Percentiles rank a stretch among this genome's conserved stretches.
Evolutionary conservation across 257 asterid species (phyloP).

Genomic region (Nicotiana sylvestris): DNA sequence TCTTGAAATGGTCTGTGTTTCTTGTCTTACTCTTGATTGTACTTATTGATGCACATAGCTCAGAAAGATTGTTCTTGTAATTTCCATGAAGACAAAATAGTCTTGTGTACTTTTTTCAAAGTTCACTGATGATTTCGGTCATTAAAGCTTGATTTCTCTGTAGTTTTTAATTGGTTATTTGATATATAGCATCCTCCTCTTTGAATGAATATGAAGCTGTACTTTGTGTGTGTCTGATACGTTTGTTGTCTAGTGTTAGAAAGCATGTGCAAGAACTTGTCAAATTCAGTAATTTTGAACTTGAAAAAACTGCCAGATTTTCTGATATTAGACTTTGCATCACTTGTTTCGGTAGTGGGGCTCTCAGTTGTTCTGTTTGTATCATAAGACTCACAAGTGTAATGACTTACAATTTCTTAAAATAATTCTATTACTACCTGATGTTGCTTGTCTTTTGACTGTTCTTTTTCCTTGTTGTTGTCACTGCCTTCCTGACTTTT

Average conservation of each 20-base stretch:
- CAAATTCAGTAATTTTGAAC: not conserved
- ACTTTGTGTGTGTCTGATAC: not conserved
- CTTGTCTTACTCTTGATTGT: conserved; percentile 17
- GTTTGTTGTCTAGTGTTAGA: not conserved
- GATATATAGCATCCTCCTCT: not conserved
- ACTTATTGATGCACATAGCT: not conserved
- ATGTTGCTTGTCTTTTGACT: not conserved
- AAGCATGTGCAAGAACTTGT: not conserved
- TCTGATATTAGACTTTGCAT: not conserved
- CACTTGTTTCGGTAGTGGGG: not conserved
- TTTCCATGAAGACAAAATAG: not conserved
- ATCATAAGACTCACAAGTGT: not conserved
- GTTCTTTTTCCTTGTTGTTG: too few relatives aligned
- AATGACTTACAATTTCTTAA: not conserved
- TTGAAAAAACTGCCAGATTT: not conserved
- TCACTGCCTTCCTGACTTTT: too few relatives aligned
- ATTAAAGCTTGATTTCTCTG: not conserved
- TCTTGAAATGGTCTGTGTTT: conserved; percentile 69
- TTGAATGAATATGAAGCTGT: not conserved
- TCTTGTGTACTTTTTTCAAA: not conserved
- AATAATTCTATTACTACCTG: not conserved
- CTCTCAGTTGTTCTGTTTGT: not conserved
- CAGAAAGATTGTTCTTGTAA: not conserved
- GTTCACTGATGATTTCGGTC: not conserved
- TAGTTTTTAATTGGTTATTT: not conserved